phyloP scores from a whole-genome alignment of 2,329 filamentous ascomycete genomes.

The Venturia oleaginea region DNA sequence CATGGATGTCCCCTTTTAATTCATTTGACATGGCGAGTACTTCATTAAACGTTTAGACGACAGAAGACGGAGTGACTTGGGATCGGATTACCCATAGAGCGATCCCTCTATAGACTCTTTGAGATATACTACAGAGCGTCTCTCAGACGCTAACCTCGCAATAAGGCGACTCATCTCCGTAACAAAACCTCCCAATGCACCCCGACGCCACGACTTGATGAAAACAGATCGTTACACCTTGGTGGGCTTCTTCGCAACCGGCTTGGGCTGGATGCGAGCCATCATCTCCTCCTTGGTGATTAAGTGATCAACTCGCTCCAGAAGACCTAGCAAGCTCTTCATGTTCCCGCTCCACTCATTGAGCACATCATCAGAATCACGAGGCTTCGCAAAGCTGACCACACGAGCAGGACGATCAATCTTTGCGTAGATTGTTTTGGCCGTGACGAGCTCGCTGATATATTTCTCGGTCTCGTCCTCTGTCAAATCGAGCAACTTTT shows the following conservation, averaged over 20 bases:
- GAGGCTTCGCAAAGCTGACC: conserved; percentile 88
- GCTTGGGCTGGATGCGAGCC: conserved; percentile 74
- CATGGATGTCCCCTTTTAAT: conserved; percentile 58
- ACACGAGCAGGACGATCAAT: conserved; percentile 90
- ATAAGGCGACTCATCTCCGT: background rate
- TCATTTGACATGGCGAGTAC: background rate
- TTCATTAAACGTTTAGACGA: background rate
- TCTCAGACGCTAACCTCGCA: conserved; percentile 3
- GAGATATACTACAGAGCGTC: conserved; percentile 7
- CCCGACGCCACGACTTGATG: background rate
- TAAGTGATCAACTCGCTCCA: conserved; percentile 91
- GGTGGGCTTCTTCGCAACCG: background rate
- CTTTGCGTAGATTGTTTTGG: conserved; percentile 95
- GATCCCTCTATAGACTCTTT: conserved; percentile 2
- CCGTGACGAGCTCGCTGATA: conserved; percentile 92
- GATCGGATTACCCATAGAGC: conserved; percentile 4
- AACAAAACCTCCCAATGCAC: background rate
- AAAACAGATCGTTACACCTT: background rate
- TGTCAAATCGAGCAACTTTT: conserved; percentile 79
- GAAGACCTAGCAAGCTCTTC: conserved; percentile 76
- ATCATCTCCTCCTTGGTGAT: conserved; percentile 99
- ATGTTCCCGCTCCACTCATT: conserved; percentile 99
- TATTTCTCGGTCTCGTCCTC: conserved; percentile 98
- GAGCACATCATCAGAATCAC: conserved; percentile 88
- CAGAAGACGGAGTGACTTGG: background rate